phyloP scores from a whole-genome alignment of 352 stramenopile genomes.

The Globisporangium middletonii region DNA sequence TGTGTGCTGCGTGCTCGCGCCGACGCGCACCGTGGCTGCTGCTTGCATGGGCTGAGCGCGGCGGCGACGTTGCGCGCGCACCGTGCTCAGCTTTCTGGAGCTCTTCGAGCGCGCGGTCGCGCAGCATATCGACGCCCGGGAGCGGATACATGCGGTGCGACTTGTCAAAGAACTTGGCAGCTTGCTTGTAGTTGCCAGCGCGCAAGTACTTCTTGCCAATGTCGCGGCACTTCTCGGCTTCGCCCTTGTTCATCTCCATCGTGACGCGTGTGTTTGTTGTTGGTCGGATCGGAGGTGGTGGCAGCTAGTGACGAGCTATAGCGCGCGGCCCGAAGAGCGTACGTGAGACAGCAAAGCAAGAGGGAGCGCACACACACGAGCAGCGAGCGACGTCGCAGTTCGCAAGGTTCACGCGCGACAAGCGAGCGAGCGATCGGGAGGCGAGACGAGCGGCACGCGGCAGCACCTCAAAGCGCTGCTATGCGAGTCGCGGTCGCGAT shows the following conservation, averaged over 20 bases:
- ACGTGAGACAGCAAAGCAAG: background rate
- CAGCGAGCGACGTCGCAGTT: background rate
- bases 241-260: conserved; percentile 91
- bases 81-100: conserved; percentile 18
- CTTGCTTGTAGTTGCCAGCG: conserved; percentile 80
- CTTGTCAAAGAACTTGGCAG: conserved; percentile 92
- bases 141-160: conserved; percentile 87
- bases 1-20: conserved; percentile 1
- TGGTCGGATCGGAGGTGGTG: too few species aligned
- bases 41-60: conserved; percentile 7
- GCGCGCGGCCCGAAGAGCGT: background rate
- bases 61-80: conserved; percentile 14
- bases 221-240: conserved; percentile 90
- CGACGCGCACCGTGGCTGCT: background rate
- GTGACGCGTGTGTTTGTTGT: background rate
- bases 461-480: background rate
- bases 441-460: background rate
- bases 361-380: too few species aligned
- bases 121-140: conserved; percentile 77
- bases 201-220: conserved; percentile 85
- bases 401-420: too few species aligned
- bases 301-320: background rate
- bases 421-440: background rate
- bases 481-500: background rate
- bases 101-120: conserved; percentile 61